Conservation (phyloP, 768 basidiomycete species). For the Mycena albidolilacea region DNA sequence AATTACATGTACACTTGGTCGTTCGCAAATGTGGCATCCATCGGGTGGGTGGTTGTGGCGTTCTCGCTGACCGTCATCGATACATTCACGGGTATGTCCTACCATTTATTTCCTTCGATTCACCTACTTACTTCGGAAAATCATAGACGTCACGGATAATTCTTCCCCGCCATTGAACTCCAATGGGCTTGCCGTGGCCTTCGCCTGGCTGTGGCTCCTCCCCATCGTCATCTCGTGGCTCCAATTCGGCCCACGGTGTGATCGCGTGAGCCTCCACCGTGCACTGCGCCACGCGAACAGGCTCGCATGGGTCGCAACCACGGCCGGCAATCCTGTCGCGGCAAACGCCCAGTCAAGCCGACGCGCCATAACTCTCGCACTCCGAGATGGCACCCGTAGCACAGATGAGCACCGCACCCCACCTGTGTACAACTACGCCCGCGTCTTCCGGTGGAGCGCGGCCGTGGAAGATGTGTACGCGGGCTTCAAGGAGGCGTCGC, state of each 20-base stretch:
- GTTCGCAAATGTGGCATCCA: constrained; percentile 19
- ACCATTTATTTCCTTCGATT: background rate
- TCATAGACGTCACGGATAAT: constrained; percentile 31
- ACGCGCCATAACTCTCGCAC: constrained; percentile 38
- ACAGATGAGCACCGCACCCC: constrained; percentile 42
- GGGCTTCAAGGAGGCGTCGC: constrained; percentile 40
- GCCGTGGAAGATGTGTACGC: constrained; percentile 40
- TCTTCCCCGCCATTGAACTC: constrained; percentile 41
- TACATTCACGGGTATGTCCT: constrained; percentile 20
- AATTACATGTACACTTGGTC: constrained; percentile 52
- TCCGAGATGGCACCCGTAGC: constrained; percentile 14
- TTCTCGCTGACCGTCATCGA: constrained; percentile 27
- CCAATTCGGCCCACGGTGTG: constrained; percentile 56
- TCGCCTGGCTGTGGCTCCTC: constrained; percentile 33
- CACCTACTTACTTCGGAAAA: no score
- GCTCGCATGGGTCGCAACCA: constrained; percentile 43
- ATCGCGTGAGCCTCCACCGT: constrained; percentile 45
- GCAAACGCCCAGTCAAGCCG: constrained; percentile 10
- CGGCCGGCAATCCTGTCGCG: background rate
- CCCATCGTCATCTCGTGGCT: constrained; percentile 53
- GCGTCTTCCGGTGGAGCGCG: constrained; percentile 44
- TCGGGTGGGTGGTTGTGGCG: constrained; percentile 31
- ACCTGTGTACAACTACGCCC: constrained; percentile 49
- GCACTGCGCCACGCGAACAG: constrained; percentile 50
- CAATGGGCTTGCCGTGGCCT: constrained; percentile 57